Percentiles rank a stretch among this genome's conserved stretches.
phyloP scores from a whole-genome alignment of 306 rosid species.

The Alnus rubra region DNA sequence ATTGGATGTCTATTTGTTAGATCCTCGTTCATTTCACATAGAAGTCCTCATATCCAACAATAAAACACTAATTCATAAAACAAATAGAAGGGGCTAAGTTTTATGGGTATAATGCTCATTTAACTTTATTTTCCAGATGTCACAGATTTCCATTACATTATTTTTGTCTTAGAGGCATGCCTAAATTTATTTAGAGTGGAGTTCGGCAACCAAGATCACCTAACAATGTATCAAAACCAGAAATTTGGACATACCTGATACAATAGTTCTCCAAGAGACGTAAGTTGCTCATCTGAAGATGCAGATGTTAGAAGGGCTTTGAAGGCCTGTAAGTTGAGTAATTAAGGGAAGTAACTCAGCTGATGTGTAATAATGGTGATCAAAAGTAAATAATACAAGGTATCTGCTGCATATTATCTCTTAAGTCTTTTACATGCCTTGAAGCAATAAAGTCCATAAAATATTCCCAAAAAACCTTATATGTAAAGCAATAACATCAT shows the following conservation, averaged over 20 bases:
- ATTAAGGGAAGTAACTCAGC: constrained; percentile 15
- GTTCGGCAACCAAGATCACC: not conserved
- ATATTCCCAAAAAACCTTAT: not conserved
- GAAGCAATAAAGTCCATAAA: not conserved
- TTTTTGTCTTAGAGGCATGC: not conserved
- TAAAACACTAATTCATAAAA: not conserved
- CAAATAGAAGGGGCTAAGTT: not conserved
- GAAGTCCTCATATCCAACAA: not conserved
- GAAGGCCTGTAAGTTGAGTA: constrained; percentile 59
- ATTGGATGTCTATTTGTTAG: not conserved
- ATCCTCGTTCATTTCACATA: not conserved
- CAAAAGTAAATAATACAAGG: constrained; percentile 1
- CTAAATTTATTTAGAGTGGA: not conserved
- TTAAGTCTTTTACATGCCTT: not conserved
- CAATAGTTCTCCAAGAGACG: constrained; percentile 81
- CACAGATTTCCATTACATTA: not conserved
- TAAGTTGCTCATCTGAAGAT: constrained; percentile 69
- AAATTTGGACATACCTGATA: constrained; percentile 66
- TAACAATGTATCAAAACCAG: not conserved
- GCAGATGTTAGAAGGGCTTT: constrained; percentile 82
- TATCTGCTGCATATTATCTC: not conserved
- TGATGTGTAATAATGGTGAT: not conserved
- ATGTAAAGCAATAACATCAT: not conserved
- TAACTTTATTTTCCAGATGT: not conserved
- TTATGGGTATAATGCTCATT: not conserved